Evolutionary conservation across 331 rosid genomes (phyloP), one percentile per base, ranked within the genome.

Genomic region (Rosa hybrid): DNA sequence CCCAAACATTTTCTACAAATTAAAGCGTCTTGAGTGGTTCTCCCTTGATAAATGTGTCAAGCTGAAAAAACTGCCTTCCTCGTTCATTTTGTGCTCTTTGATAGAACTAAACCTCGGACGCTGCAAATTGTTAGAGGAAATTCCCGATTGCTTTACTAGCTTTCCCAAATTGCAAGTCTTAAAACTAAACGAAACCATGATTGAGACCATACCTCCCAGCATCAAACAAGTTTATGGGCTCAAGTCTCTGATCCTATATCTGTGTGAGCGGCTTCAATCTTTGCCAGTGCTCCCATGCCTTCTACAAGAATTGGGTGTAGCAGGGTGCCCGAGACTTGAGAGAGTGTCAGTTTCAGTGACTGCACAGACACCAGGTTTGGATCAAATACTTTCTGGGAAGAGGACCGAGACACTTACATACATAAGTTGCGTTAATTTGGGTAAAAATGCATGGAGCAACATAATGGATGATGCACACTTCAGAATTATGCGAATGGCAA

Each of bases 191-290:
- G 77, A 65, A 72, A 84, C 86, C 77, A 38, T 71, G 54, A 72
- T 83, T 59, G 39, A 51, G 78, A 73, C 74, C 75, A 41, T 86
- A 45, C 86, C 86, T 68, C 12, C 81, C 63, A 73, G 81, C 83
- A 81, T 84, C 78, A 81, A 81, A 70, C 79, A 81, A 51, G 57
- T 14, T 51, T 51, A 4, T 3, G 6, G 20, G 57, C 50, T 70
- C 41, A 1, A 0, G 4, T 0, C 0, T 9, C 44, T 80, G 12
- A 30, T 0, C 12, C 3, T 80, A 20, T 3, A 6, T 2, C 4
- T 21, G 0, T 80, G 83, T 50, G 21, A 6, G 38, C 74, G 56
- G n/a, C 83, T 80, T 45, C 63, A n/a, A 18, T 72, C 73, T 13
- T 34, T 80, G 34, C 83, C 65, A 6, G 74, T 46, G 39, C 83